Evolutionary conservation across 441 rosid species (phyloP), one percentile per base, ranked within the genome.

Genomic region (Adansonia madagascariensis): DNA sequence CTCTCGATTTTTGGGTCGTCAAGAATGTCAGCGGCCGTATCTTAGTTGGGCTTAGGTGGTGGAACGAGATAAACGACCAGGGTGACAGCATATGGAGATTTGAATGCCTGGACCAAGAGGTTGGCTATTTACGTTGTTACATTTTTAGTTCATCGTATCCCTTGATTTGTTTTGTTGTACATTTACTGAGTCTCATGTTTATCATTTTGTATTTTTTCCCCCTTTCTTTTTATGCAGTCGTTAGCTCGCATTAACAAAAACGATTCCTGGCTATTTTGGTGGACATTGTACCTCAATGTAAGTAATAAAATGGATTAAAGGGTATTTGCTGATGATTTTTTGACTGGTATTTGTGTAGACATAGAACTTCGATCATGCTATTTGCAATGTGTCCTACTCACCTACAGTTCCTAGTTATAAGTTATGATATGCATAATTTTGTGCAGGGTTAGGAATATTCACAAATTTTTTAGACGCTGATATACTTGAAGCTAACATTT

Each of bases 81-180:
- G 86, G 84, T 60, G 85, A 85, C 66, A 85, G 87, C 63, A 83
- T 82, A 7, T 82, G 85, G 85, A 85, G 50, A 66, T 85, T 85
- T 73, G 87, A 85, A 74, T 82, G 82, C 79, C 87, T 85, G 73
- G 87, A 85, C 73, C 82, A 82, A 63, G 81, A 85, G 87, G 87
- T 85, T 76, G 15, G 82, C 53, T 39, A 17, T 46, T 11, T 46
- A 10, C 27, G 31, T n/a, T 27, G 31, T 15, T 52, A 22, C 59
- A 9, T 27, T 27, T 61, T 75, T 61, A 18, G 11, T 71, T 72
- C 57, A 41, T 47, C 41, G n/a, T 3, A 18, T 47, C 27, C 6
- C 56, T 15, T 31, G 5, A 55, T n/a, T 61, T 22, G 27, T 27
- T 27, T 27, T 27, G 31, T 27, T 27, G 31, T 27, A 1, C 31